Evolutionary conservation across 2,329 filamentous ascomycete species (phyloP), one percentile per base, ranked within the genome.

Genomic region (Colletotrichum tropicicola): DNA sequence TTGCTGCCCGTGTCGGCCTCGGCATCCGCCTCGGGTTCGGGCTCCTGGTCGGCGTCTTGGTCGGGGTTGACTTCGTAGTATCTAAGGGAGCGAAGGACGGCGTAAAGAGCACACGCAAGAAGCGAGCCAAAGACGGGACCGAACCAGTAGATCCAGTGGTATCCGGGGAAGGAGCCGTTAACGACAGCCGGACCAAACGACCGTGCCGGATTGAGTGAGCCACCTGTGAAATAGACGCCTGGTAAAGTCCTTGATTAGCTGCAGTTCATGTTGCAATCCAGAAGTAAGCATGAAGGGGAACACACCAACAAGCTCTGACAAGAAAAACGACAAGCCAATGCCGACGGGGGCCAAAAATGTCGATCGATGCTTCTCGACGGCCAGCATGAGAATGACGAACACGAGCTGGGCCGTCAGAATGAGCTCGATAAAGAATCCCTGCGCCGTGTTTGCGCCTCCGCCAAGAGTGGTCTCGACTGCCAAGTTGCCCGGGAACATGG

Each of bases 341-440:
- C 89, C 90, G 4, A 93, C 78, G 0, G 91, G 91, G 0, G 91
- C 91, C 1, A 93, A 78, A 72, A 85, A 92, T 0, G 91, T 93
- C 3, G 87, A 87, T 45, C 89, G 88, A 74, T 93, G 90, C 78
- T 93, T 93, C 73, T 92, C 90, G 4, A 88, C 87, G 0, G 90
- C 90, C 45, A 92, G 82, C 85, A 92, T 90, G 74, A 89, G 86
- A 28, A 91, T 86, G 3, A 88, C 85, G 56, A 91, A 80, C 7
- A 91, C 84, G 9, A 92, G 80, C 72, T 90, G 83, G 0, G 87
- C 79, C 0, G 89, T 91, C 37, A 91, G 79, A 70, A 91, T 89
- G 78, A 89, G 85, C 74, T 91, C 89, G 49, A 91, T 84, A 71
- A 91, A 90, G 41, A 91, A 78, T 6, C 89, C 89, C 64, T 87